Evolutionary conservation across 2,329 filamentous ascomycete species (phyloP), one percentile per base, ranked within the genome.

Genomic region (Alternaria consortialis): DNA sequence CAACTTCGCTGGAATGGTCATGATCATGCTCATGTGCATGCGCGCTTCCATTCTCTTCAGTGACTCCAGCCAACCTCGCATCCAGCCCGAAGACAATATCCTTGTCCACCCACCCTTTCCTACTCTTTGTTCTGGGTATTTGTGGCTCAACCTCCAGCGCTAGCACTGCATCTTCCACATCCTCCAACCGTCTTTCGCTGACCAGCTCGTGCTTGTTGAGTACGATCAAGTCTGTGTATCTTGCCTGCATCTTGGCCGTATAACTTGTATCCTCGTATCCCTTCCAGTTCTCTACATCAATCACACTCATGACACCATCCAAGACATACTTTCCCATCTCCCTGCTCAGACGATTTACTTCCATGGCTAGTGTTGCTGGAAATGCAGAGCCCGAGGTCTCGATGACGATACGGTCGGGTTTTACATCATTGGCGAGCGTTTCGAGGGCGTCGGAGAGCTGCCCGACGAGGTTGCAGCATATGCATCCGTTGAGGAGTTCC

Each of bases 391-490:
- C 95, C 39, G 88, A 92, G 2, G 95, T 99, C 84, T 99, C 95
- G 77, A 99, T 89, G 53, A 99, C 88, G 79, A 99, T 95, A 56
- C 95, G 87, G 76, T 97, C 91, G 0, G 93, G 94, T 0, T 66
- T 58, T 46, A 85, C 81, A 37, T 85, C 81, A 27, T 82, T 79
- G 52, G 87, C 86, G 40, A 99, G 88, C 74, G 95, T 89, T 43
- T 86, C 81, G 17, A 99, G 88, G 1, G 94, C 94, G 48, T 91
- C 88, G 61, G 88, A 87, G 7, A 99, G 88, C 79, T 97, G 92
- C 15, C 95, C 95, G 62, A 99, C 94, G 27, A 98, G 90, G 77
- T 98, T 98, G 83, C 95, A 99, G 86, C 95, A 99, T 80, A 99
- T 98, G 82, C 95, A 98, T 68, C 94, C 95, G 78, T 97, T 97